Evolutionary conservation across 768 basidiomycete genomes (phyloP), one percentile per base, ranked within the genome.

Genomic region (Termitomyces sp.): DNA sequence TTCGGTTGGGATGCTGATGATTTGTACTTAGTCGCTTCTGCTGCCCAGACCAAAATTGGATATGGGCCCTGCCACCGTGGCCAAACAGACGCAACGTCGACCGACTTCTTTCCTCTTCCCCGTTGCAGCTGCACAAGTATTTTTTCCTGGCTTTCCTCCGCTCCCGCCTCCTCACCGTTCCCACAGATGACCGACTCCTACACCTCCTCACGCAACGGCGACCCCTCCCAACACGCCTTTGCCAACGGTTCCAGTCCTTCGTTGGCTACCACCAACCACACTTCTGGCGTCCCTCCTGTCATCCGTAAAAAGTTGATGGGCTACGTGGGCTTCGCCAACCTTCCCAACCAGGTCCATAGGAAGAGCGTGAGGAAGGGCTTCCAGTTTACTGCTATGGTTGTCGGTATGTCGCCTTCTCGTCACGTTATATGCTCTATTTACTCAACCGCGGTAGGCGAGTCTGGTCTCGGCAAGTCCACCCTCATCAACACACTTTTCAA

Each of bases 401-500:
- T 99, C 71, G 96, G 96, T 96, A 30, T 39, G 63, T 57, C 51
- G 39, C 36, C 42, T 45, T 61, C 64, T 53, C 55, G 62, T 67
- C 56, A 58, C 60, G 63, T 51, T 58, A 50, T 53, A 53, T 58
- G 66, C 61, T 61, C 65, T 60, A 60, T 66, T 62, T 44, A 34
- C 61, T 65, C 64, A 55, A 63, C 56, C 46, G 58, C 20, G 22
- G 26, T 51, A 95, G 95, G 95, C 74, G 96, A 99, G 79, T 98
- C 96, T 54, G 97, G 97, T 53, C 83, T 99, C 59, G 97, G 97
- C 55, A 99, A 99, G 80, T 99, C 97, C 4, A 99, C 97, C 12
- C 85, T 98, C 70, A 89, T 99, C 73, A 99, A 99, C 76, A 99
- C 97, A 22, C 84, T 99, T 64, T 99, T 99, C 86, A 93, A 97